Evolutionary conservation across 2,329 filamentous ascomycete species (phyloP), one percentile per base, ranked within the genome.

Genomic region (Trichoderma brevicompactum): DNA sequence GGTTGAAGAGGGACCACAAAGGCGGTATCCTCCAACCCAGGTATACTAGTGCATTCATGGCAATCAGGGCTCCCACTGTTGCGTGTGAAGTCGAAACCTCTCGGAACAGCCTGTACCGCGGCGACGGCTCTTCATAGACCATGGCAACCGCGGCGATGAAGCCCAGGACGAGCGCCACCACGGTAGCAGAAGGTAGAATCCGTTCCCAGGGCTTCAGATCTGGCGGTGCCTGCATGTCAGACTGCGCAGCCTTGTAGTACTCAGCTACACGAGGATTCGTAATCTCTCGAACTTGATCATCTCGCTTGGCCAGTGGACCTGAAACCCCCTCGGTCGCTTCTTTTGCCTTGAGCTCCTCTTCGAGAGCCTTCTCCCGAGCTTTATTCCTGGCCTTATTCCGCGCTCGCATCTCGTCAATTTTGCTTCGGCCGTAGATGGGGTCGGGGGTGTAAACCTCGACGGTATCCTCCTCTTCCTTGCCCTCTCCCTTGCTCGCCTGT

Each of bases 1-100:
- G 85, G 77, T 92, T 94, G 69, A 92, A 77, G 15, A 87, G 59
- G 12, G 79, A 76, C 88, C 89, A 94, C 36, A 87, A 71, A 1
- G 86, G 85, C 53, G 90, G 89, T 10, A 87, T 69, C 69, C 83
- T 84, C 88, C 90, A 92, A 34, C 82, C 77, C 28, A 82, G 65
- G 69, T 82, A 88, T 10, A 89, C 78, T 44, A 81, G 68, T 7
- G 83, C 65, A 74, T 93, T 92, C 55, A 83, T 66, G n/a, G 77
- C 80, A 50, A 92, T 81, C 48, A 94, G 76, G 7, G 80, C 78
- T 40, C 81, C 79, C n/a, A 92, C 79, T 2, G 91, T 92, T 12
- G 87, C 87, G 2, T 84, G 81, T 13, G 88, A 82, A 2, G 88
- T 85, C 1, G 88, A 84, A 2, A 89, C 76, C 46, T 88, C 84